Evolutionary conservation across 768 basidiomycete genomes (phyloP).

Genomic region (Lentinula aciculospora): DNA sequence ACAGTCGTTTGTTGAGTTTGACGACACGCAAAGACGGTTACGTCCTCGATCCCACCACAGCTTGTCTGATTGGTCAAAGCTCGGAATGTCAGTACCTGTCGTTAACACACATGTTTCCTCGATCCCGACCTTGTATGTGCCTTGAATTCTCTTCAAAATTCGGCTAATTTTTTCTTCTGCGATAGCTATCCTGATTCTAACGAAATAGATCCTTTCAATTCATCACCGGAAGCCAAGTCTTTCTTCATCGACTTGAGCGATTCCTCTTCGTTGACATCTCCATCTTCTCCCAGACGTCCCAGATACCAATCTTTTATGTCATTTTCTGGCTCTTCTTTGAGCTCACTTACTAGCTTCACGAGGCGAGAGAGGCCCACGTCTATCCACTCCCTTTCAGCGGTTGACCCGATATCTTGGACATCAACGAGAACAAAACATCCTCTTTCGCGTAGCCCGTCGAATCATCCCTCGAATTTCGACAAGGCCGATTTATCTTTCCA

Average conservation of each 20-base stretch:
- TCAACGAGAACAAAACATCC: neutral
- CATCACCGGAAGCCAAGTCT: conserved; percentile 35
- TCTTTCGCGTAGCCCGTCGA: conserved; percentile 22
- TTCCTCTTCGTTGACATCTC: conserved; percentile 11
- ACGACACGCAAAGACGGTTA: neutral
- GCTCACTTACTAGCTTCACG: conserved; percentile 13
- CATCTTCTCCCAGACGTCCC: conserved; percentile 15
- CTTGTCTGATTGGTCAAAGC: neutral
- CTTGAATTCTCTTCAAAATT: neutral
- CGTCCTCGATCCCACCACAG: neutral
- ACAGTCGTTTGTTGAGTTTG: conserved; percentile 3
- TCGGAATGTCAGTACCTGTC: neutral
- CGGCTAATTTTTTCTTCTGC: neutral
- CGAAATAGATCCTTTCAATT: conserved; percentile 32
- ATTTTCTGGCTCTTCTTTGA: conserved; percentile 27
- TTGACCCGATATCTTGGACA: conserved; percentile 11
- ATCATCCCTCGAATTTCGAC: conserved; percentile 20
- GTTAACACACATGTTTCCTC: neutral
- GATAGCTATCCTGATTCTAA: neutral
- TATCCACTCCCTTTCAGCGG: conserved; percentile 24
- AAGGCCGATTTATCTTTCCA: conserved; percentile 31
- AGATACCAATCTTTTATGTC: conserved; percentile 38
- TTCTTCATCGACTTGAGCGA: conserved; percentile 38
- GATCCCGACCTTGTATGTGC: neutral
- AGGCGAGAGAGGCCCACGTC: conserved; percentile 25